Evolutionary conservation across 108 stramenopile species (phyloP), one percentile per base, ranked within the genome.

Genomic region (Cyclotella atomus): DNA sequence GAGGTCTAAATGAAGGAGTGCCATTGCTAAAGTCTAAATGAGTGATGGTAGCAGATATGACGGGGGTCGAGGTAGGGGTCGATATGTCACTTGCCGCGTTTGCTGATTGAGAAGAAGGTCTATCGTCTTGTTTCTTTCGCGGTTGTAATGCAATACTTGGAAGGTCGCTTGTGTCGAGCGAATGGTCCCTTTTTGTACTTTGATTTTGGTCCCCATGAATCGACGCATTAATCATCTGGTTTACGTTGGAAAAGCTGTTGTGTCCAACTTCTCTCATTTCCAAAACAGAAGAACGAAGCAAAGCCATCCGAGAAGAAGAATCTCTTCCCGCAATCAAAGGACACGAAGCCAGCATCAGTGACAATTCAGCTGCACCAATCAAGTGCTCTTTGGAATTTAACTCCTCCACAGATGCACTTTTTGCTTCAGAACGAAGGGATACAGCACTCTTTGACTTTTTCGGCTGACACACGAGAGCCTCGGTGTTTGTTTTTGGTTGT

Each of bases 401-500:
- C 25, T 41, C 36, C 43, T 19, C 19, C 32, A 35, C 16, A 9
- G 44, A 27, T 14, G 21, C 28, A 59, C 38, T 59, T 3, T 30
- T 5, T 21, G 43, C 56, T 38, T 33, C 41, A 0, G 43, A 44
- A 28, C 27, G 20, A 0, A 59, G 23, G 23, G 46, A 24, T n/a
- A n/a, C n/a, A n/a, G n/a, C n/a, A n/a, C n/a, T n/a, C n/a, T n/a
- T n/a, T n/a, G n/a, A n/a, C n/a, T n/a, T n/a, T n/a, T n/a, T n/a
- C n/a, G n/a, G n/a, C n/a, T n/a, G n/a, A n/a, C n/a, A n/a, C 59
- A 71, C 46, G 65, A 71, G 19, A 28, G 68, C 36, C 14, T 32
- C 65, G 4, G 49, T 41, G 29, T 59, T 57, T 27, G 64, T 50
- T 27, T 71, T 68, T 8, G 77, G 77, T 59, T 52, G 34, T 28